Base-by-base conservation (phyloP, 306 rosid genomes). In the Casuarina equisetifolia region DNA sequence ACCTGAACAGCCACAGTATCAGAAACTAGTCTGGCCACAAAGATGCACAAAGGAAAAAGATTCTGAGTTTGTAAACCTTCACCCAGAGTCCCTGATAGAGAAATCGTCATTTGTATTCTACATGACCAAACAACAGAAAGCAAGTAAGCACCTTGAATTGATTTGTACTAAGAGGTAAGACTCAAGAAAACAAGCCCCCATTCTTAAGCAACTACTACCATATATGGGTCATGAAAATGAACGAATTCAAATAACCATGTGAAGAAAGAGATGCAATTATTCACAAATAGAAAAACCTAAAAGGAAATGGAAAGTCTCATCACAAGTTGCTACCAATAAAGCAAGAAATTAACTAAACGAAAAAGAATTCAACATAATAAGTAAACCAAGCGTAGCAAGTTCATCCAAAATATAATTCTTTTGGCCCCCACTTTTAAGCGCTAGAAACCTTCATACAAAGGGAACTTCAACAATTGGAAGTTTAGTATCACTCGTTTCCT, bases 31-130 rank as follows among this genome's bases (percentile, higher is more conserved):
- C 89, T 95, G 36, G 90, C 97, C 78, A 95, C 80, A 82, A 87
- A 82, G 57, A 91, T 80, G 48, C 87, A 81, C 75, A 95, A 72
- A 54, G 99, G 99, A 80, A 88, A 91, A 71, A 87, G 50, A 59
- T 76, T 73, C 59, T 46, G 87, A 76, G 72, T 36, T 57, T 76
- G 88, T 66, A 64, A 75, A 50, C 82, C 79, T 16, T 79, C 85
- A 36, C 77, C 80, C 70, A 38, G 74, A 13, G 77, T 75, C 88
- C 81, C 81, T 16, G 90, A 70, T 80, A 91, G 70, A 10, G 81
- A 76, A 82, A 90, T 85, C 7, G 82, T 85, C 93, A 95, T 83
- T 80, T 84, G 88, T 83, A 92, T 78, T 86, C 99, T 95, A 81
- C 78, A 82, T 35, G 71, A 78, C 73, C 80, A 85, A 76, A 78